Conservation (phyloP, 805 yeast species). For the Candida nanaspora region DNA sequence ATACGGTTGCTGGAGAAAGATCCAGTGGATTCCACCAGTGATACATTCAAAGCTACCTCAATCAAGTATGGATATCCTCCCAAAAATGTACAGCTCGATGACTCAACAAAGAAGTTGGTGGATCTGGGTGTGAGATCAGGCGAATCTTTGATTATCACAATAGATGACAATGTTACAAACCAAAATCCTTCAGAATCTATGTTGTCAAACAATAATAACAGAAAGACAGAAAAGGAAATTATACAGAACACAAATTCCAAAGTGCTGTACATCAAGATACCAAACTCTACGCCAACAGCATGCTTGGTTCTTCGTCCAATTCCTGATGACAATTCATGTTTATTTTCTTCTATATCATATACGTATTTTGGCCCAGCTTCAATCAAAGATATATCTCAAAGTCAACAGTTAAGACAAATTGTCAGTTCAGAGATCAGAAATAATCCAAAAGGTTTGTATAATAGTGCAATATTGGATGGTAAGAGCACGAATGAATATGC, state of each 20-base stretch:
- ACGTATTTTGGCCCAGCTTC: conserved; percentile 28
- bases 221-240: not conserved
- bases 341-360: conserved; percentile 60
- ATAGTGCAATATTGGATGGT: conserved; percentile 58
- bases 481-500: conserved; percentile 40
- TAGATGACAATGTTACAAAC: conserved; percentile 1
- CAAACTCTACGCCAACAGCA: conserved; percentile 12
- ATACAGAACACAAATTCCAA: conserved; percentile 5
- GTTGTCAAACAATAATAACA: too few relatives aligned
- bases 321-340: conserved; percentile 74
- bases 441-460: conserved; percentile 36
- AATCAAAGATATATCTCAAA: conserved; percentile 30
- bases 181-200: not conserved
- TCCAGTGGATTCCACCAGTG: too few relatives aligned
- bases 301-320: conserved; percentile 46
- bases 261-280: conserved; percentile 8
- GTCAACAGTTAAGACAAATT: conserved; percentile 40
- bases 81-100: conserved; percentile 27
- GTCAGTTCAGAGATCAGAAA: conserved; percentile 40
- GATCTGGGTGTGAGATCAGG: conserved; percentile 48
- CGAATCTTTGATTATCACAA: conserved; percentile 44
- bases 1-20: too few relatives aligned
- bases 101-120: conserved; percentile 18
- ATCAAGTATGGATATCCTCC: conserved; percentile 57
- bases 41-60: conserved; percentile 1